Evolutionary conservation across 2,329 filamentous ascomycete species (phyloP).

Genomic region (Eurotiales sp.): DNA sequence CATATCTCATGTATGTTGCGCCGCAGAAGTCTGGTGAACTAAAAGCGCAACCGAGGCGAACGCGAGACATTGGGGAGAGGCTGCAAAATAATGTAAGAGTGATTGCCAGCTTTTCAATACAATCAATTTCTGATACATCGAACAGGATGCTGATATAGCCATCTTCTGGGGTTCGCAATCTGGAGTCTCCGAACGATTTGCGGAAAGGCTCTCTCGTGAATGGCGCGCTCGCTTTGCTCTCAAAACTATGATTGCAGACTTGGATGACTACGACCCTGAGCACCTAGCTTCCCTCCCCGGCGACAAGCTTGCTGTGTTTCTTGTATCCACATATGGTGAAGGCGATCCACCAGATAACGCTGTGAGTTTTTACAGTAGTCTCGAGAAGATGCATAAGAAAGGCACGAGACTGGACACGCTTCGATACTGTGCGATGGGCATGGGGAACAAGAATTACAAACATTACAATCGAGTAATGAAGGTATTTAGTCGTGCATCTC

Average conservation of each 20-base stretch:
- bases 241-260: neutral
- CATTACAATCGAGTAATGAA: slow-evolving; percentile 40
- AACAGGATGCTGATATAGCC: neutral
- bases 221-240: neutral
- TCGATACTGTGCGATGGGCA: slow-evolving; percentile 41
- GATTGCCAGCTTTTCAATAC: too few relatives aligned
- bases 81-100: too few relatives aligned
- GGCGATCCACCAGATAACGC: neutral
- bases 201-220: neutral
- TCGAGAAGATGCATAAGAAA: neutral
- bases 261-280: neutral
- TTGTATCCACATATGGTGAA: neutral
- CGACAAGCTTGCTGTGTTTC: neutral
- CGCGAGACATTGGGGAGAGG: neutral
- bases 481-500: neutral
- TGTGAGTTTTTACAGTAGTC: neutral
- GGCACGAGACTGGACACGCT: slow-evolving; percentile 26
- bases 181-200: neutral
- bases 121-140: neutral
- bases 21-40: slow-evolving; percentile 41
- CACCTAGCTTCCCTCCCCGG: neutral
- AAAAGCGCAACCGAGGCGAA: neutral
- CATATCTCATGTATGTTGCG: slow-evolving; percentile 47
- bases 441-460: slow-evolving; percentile 48
- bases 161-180: neutral